Conservation (phyloP, 768 basidiomycete genomes). For the Tremella yokohamensis region DNA sequence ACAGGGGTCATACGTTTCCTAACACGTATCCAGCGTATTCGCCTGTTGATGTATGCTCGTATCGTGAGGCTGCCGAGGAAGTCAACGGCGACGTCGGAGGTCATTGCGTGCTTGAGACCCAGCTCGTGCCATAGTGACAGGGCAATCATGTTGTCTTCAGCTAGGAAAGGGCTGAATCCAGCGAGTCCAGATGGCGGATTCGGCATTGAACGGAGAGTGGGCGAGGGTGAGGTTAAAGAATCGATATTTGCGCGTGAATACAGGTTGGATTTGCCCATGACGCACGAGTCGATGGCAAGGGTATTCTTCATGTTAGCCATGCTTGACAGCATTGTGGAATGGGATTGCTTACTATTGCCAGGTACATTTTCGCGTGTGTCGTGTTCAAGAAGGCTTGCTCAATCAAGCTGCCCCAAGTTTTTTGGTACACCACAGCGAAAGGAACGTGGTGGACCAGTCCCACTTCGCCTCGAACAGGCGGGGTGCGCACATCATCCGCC, state of each 20-base stretch:
- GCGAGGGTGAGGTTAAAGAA: constrained; percentile 48
- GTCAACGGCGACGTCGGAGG: constrained; percentile 84
- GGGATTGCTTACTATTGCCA: constrained; percentile 64
- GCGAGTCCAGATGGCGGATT: constrained; percentile 60
- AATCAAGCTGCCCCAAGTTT: constrained; percentile 69
- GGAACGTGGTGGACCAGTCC: constrained; percentile 95
- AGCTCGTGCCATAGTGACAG: constrained; percentile 90
- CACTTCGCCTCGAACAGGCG: constrained; percentile 53
- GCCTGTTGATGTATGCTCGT: constrained; percentile 76
- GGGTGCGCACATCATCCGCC: constrained; percentile 22
- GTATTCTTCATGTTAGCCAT: constrained; percentile 57
- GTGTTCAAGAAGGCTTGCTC: constrained; percentile 96
- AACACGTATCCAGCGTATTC: constrained; percentile 94
- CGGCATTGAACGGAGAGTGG: constrained; percentile 25
- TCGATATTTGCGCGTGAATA: constrained; percentile 87
- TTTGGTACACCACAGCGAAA: constrained; percentile 69
- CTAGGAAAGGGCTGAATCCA: constrained; percentile 81
- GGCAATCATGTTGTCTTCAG: constrained; percentile 98
- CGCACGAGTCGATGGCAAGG: constrained; percentile 84
- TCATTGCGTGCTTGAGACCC: constrained; percentile 78
- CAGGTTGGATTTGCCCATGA: constrained; percentile 92
- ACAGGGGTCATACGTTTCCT: constrained; percentile 83
- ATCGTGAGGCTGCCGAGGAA: constrained; percentile 84
- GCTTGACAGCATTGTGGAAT: neutral
- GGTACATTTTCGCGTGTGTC: constrained; percentile 96